phyloP scores from a whole-genome alignment of 2,329 filamentous ascomycete genomes.

The Malbranchea zuffiana region DNA sequence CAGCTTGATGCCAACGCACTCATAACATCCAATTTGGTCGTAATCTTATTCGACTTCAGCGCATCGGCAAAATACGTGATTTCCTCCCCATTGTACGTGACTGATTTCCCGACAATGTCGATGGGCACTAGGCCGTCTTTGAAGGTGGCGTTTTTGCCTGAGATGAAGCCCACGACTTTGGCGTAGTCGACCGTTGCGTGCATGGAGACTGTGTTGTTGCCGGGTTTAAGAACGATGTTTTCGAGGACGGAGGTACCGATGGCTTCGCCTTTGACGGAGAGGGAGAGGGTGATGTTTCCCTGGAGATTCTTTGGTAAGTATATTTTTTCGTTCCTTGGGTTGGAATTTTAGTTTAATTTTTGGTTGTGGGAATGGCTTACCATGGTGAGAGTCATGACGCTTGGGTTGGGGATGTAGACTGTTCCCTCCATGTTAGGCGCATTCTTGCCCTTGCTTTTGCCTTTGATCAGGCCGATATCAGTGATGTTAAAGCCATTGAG shows the following conservation, averaged over 20 bases:
- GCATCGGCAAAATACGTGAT: slow-evolving; percentile 46
- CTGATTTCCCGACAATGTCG: slow-evolving; percentile 40
- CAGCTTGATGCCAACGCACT: background rate
- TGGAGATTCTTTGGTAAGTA: too few species aligned
- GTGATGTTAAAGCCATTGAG: slow-evolving; percentile 43
- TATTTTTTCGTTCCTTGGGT: too few species aligned
- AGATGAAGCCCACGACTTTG: slow-evolving; percentile 23
- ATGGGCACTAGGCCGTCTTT: slow-evolving; percentile 42
- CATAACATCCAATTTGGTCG: slow-evolving; percentile 36
- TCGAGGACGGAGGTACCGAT: slow-evolving; percentile 43
- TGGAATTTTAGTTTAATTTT: too few species aligned
- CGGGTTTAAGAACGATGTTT: slow-evolving; percentile 44
- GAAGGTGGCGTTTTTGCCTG: slow-evolving; percentile 25
- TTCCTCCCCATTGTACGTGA: slow-evolving; percentile 39
- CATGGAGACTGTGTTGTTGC: slow-evolving; percentile 44
- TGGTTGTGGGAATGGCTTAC: slow-evolving; percentile 18
- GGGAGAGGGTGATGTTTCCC: slow-evolving; percentile 47
- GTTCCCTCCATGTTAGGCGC: slow-evolving; percentile 45
- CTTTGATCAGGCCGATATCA: slow-evolving; percentile 37
- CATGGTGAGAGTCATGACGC: slow-evolving; percentile 45
- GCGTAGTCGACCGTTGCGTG: slow-evolving; percentile 38
- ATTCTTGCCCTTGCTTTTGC: slow-evolving; percentile 22
- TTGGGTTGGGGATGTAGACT: slow-evolving; percentile 50
- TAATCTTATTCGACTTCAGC: slow-evolving; percentile 37
- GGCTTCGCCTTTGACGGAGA: slow-evolving; percentile 37